Base-by-base conservation (phyloP, 2,329 filamentous ascomycete genomes). In the Penicillium nordicum region DNA sequence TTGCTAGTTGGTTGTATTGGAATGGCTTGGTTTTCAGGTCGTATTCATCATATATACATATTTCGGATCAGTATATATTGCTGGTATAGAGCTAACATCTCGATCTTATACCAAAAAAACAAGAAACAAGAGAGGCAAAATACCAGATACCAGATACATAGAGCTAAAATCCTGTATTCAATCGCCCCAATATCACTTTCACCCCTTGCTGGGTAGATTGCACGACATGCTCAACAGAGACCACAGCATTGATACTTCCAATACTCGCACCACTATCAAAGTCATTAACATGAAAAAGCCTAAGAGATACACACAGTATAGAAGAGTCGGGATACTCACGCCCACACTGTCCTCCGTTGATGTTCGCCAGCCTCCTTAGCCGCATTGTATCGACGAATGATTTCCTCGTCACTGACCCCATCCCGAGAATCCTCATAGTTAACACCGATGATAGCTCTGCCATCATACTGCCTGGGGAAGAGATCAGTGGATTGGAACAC, bases 401-500 rank as follows among this genome's bases (percentile, higher is more conserved):
- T 46, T 46, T 63, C 60, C 12, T 64, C 61, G 12, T 65, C 48
- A 40, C 40, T 58, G 12, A 53, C 36, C 11, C 63, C 63, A 2
- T 27, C 4, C n/a, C 48, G 40, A 2, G 51, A 59, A 32, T 64
- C 61, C 5, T 53, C 44, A 21, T 58, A 64, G 29, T 50, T 64
- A 6, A 60, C 42, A 2, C 63, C 59, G 27, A 60, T 53, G 4
- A 64, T 52, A 50, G 63, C 63, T 18, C 63, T 48, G 0, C 62
- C 61, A 30, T 65, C 63, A 51, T 65, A 65, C 34, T 61, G 60
- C 8, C 53, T 50, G 2, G 63, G 63, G 30, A 62, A 65, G 8
- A 64, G 18, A 51, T 64, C 57, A 1, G 61, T 64, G n/a, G 60
- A 64, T 29, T 64, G 61, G 32, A 60, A 65, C 2, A 65, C 49